Percentiles rank a stretch among this genome's conserved stretches.
These are phyloP conservation scores for Scutellaria galericulata DNA, from an alignment of 257 asterid species.

Conservation along the genomic window DNA sequence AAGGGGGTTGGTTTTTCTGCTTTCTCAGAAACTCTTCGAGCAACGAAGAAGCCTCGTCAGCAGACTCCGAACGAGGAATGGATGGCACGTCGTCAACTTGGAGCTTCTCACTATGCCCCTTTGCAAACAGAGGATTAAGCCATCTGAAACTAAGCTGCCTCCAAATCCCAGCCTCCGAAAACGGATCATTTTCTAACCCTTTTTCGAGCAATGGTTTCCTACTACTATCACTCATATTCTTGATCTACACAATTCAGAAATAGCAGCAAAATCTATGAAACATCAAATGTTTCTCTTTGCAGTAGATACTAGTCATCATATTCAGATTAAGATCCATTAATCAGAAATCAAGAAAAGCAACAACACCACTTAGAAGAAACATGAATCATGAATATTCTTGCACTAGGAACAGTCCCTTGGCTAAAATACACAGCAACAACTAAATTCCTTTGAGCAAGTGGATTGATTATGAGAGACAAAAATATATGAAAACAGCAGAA, in stretches of 20 bases:
- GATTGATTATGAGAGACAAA: constrained; percentile 12
- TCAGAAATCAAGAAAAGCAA: constrained; percentile 30
- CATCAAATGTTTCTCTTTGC: too few relatives aligned
- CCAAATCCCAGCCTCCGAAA: constrained; percentile 76
- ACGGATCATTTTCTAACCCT: constrained; percentile 36
- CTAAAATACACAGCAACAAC: constrained; percentile 18
- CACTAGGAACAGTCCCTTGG: constrained; percentile 26
- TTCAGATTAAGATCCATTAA: background rate
- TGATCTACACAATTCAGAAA: constrained; percentile 46
- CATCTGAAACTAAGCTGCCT: constrained; percentile 67
- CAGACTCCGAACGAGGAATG: constrained; percentile 63
- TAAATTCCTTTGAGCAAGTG: constrained; percentile 30
- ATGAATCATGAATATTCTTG: constrained; percentile 17
- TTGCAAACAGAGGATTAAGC: constrained; percentile 77
- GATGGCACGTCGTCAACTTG: constrained; percentile 57
- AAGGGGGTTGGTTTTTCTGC: constrained; percentile 47
- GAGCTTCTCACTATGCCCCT: constrained; percentile 58
- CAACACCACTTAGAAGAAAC: background rate
- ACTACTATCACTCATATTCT: constrained; percentile 32
- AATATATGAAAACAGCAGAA: background rate
- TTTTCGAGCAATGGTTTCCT: constrained; percentile 52
- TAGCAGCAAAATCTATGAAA: constrained; percentile 33
- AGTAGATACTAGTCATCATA: too few relatives aligned
- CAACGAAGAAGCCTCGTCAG: constrained; percentile 66
- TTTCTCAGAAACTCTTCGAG: constrained; percentile 63